Percentiles rank a stretch among this genome's conserved stretches.
Evolutionary conservation across 1,284 basidiomycete genomes (phyloP).

Genomic region (Cutaneotrichosporon arboriforme): DNA sequence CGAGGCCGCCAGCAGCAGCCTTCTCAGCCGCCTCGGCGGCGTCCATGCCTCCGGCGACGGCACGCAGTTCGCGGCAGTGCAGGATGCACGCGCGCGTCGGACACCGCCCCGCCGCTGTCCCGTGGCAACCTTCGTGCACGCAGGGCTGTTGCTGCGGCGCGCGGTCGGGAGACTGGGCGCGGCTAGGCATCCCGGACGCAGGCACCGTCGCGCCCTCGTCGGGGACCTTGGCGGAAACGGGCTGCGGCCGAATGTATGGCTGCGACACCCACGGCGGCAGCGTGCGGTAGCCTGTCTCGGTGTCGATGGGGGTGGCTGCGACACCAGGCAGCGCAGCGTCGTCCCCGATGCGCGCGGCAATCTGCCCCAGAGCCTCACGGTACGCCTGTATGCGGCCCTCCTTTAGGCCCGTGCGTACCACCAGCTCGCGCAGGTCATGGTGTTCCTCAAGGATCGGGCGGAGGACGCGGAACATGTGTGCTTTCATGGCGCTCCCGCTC

Average conservation of each 20-base stretch:
- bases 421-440: slow-evolving; percentile 63
- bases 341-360: slow-evolving; percentile 60
- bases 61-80: slow-evolving; percentile 41
- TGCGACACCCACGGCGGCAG: slow-evolving; percentile 81
- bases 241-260: slow-evolving; percentile 66
- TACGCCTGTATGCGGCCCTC: slow-evolving; percentile 41
- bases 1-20: slow-evolving; percentile 28
- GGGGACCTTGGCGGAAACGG: slow-evolving; percentile 27
- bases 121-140: slow-evolving; percentile 7
- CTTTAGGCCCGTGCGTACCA: slow-evolving; percentile 34
- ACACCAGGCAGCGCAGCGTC: slow-evolving; percentile 49
- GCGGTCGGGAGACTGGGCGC: slow-evolving; percentile 9
- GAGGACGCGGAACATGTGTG: slow-evolving; percentile 88
- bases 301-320: slow-evolving; percentile 29
- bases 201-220: slow-evolving; percentile 5
- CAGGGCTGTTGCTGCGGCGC: neutral
- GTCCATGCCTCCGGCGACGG: slow-evolving; percentile 33
- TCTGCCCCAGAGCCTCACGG: slow-evolving; percentile 59
- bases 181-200: slow-evolving; percentile 6
- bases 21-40: slow-evolving; percentile 26
- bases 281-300: slow-evolving; percentile 47
- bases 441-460: slow-evolving; percentile 68
- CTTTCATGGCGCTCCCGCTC: slow-evolving; percentile 70
- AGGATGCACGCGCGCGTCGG: slow-evolving; percentile 39
- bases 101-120: slow-evolving; percentile 36